Evolutionary conservation across 331 rosid species (phyloP).

Genomic region (Rhamnella rubrinervis): DNA sequence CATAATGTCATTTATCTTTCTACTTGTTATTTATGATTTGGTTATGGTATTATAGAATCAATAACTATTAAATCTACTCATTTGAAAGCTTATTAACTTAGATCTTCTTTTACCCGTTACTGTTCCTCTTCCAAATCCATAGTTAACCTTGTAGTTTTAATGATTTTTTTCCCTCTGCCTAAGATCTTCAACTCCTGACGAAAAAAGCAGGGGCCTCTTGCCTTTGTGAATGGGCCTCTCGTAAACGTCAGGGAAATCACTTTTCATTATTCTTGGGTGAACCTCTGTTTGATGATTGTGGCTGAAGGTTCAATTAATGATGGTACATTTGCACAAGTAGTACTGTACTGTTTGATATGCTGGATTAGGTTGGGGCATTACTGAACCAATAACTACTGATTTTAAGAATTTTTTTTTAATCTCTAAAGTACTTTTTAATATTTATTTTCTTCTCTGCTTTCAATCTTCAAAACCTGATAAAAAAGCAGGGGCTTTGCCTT

Average conservation of each 20-base stretch:
- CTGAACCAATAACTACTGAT: too few relatives aligned
- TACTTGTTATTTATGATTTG: too few relatives aligned
- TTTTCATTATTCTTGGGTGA: conserved; percentile 63
- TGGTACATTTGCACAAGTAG: conserved; percentile 9
- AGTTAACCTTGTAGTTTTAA: too few relatives aligned
- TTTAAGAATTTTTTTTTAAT: too few relatives aligned
- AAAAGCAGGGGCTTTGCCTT: conserved; percentile 43
- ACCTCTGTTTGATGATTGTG: conserved; percentile 34
- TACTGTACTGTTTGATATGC: neutral
- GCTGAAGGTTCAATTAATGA: conserved; percentile 48
- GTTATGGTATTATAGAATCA: too few relatives aligned
- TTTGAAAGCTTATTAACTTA: too few relatives aligned
- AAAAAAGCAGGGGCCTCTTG: conserved; percentile 53
- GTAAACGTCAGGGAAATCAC: conserved; percentile 48
- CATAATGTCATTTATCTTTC: too few relatives aligned
- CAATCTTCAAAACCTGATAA: conserved; percentile 29
- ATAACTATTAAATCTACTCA: too few relatives aligned
- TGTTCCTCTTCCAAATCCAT: too few relatives aligned
- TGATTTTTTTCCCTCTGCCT: too few relatives aligned
- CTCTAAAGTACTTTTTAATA: neutral
- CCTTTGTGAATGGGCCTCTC: conserved; percentile 35
- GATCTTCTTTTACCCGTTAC: too few relatives aligned
- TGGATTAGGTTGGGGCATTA: neutral
- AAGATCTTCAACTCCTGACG: conserved; percentile 31
- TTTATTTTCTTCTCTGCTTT: neutral